Conservation (phyloP, 345 rosid species). For the Acer yangbiense region DNA sequence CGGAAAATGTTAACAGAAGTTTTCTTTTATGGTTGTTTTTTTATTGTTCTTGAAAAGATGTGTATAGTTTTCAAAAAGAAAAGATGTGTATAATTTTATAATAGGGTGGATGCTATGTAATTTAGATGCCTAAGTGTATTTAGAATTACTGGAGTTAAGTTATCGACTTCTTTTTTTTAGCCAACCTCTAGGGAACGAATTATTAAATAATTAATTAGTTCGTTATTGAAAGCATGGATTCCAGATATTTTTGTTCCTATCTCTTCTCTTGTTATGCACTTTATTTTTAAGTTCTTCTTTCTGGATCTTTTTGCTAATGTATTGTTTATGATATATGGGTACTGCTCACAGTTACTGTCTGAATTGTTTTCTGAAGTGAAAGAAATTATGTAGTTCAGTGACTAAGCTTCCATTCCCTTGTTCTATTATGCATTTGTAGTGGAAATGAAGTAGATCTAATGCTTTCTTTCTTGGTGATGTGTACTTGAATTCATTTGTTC, state of each 20-base stretch:
- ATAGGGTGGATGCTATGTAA: background rate
- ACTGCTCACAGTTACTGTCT: background rate
- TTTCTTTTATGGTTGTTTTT: background rate
- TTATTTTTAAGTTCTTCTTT: background rate
- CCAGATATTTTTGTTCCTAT: background rate
- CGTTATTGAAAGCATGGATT: background rate
- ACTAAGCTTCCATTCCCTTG: background rate
- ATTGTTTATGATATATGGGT: background rate
- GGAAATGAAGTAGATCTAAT: constrained; percentile 1
- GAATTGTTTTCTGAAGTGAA: background rate
- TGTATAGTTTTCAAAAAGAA: background rate
- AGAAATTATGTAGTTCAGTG: background rate
- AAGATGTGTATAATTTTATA: background rate
- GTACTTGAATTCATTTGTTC: constrained; percentile 7
- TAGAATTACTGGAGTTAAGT: background rate
- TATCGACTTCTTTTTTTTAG: background rate
- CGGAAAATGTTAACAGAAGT: background rate
- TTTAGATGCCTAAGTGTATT: background rate
- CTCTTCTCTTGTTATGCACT: background rate
- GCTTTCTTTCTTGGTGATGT: background rate
- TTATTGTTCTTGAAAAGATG: background rate
- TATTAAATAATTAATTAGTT: background rate
- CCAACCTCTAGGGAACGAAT: background rate
- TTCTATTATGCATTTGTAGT: background rate
- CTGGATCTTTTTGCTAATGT: background rate